A percentile compares a stretch with the other conserved stretches of the same genome.
Evolutionary conservation across 2,329 filamentous ascomycete genomes (phyloP).

Genomic region (Curvularia hawaiiensis): DNA sequence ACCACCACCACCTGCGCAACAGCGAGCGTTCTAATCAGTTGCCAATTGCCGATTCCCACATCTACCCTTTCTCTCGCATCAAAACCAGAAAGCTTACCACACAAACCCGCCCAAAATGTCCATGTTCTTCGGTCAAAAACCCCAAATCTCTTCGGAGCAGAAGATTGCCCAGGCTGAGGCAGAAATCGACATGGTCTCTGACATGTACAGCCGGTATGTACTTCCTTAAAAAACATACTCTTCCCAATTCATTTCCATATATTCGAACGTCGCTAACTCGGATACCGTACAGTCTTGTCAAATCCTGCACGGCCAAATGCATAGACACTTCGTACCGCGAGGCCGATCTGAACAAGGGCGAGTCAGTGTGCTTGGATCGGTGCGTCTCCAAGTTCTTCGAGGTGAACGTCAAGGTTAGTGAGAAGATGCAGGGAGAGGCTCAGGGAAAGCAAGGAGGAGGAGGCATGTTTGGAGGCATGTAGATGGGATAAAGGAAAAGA

Average conservation of each 20-base stretch:
- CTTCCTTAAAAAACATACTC: neutral
- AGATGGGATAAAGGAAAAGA: conserved; percentile 4
- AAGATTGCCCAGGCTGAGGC: conserved; percentile 97
- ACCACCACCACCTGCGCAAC: neutral
- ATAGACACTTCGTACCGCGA: conserved; percentile 92
- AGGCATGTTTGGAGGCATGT: conserved; percentile 39
- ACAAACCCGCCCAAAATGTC: conserved; percentile 34
- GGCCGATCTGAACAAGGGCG: conserved; percentile 96
- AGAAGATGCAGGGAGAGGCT: conserved; percentile 92
- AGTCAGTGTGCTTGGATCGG: conserved; percentile 96
- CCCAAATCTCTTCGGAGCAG: conserved; percentile 91
- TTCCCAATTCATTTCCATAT: neutral
- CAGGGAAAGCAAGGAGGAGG: conserved; percentile 56
- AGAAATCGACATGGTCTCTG: conserved; percentile 95
- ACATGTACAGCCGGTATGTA: conserved; percentile 94
- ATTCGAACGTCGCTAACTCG: conserved; percentile 2
- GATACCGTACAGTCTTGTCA: conserved; percentile 67
- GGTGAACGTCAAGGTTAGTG: conserved; percentile 95
- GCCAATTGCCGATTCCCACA: neutral
- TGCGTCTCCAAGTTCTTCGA: conserved; percentile 99
- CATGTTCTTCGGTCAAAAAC: conserved; percentile 62
- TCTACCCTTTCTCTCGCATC: neutral
- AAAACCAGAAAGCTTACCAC: neutral
- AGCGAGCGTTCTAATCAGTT: neutral
- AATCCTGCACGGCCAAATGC: conserved; percentile 93